phyloP scores from a whole-genome alignment of 768 basidiomycete genomes.

The Sistotremastrum suecicum region DNA sequence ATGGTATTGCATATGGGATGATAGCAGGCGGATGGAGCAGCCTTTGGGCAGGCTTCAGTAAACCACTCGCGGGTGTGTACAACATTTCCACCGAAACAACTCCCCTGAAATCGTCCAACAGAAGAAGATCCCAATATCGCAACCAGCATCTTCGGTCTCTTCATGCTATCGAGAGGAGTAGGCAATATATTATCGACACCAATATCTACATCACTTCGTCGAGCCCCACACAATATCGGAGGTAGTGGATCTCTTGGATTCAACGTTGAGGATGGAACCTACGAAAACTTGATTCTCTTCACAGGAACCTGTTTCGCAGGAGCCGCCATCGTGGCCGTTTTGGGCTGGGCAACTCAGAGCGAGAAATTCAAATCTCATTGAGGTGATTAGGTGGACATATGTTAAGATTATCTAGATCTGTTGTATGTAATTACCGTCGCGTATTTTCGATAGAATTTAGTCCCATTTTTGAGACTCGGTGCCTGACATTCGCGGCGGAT shows the following conservation, averaged over 20 bases:
- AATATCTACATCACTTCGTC: slow-evolving; percentile 12
- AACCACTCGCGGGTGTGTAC: slow-evolving; percentile 13
- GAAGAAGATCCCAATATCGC: slow-evolving; percentile 15
- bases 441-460: no score
- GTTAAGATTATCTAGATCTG: no score
- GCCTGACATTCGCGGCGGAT: no score
- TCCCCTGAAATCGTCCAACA: slow-evolving; percentile 2
- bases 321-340: slow-evolving; percentile 11
- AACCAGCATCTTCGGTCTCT: slow-evolving; percentile 14
- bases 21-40: slow-evolving; percentile 17
- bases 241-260: slow-evolving; percentile 9
- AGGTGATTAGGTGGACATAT: no score
- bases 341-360: slow-evolving; percentile 11
- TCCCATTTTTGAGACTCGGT: no score
- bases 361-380: no score
- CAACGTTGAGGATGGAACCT: slow-evolving; percentile 15
- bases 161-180: slow-evolving; percentile 16
- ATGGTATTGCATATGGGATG: slow-evolving; percentile 14
- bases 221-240: no score
- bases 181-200: slow-evolving; percentile 20
- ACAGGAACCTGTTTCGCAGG: slow-evolving; percentile 19
- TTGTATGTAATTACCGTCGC: no score
- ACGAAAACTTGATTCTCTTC: slow-evolving; percentile 16
- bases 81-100: neutral
- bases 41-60: slow-evolving; percentile 15